A percentile compares a stretch with the other conserved stretches of the same genome.
phyloP scores from a whole-genome alignment of 1,139 yeast species.

The Wickerhamomyces sp. region DNA sequence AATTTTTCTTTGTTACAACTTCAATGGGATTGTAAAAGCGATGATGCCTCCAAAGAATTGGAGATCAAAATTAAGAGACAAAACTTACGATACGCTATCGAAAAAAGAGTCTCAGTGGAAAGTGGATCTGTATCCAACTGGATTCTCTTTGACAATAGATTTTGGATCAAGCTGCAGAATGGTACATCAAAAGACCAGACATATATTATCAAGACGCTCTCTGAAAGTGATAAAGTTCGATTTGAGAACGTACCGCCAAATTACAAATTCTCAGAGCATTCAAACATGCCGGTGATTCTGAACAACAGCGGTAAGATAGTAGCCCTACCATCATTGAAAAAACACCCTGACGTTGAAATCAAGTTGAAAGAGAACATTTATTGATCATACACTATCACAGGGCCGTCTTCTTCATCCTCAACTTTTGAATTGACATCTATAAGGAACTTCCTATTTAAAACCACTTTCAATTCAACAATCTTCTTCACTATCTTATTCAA shows the following conservation, averaged over 20 bases:
- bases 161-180: slow-evolving; percentile 17
- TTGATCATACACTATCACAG: slow-evolving; percentile 18
- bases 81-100: slow-evolving; percentile 9
- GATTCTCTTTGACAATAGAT: slow-evolving; percentile 20
- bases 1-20: slow-evolving; percentile 16
- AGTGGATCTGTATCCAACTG: slow-evolving; percentile 9
- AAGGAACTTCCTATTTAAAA: slow-evolving; percentile 12
- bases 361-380: slow-evolving; percentile 18
- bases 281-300: slow-evolving; percentile 16
- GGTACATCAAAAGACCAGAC: not conserved
- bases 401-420: slow-evolving; percentile 21
- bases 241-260: slow-evolving; percentile 14
- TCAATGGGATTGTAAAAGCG: slow-evolving; percentile 14
- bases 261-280: slow-evolving; percentile 11
- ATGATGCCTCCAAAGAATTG: slow-evolving; percentile 1
- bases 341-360: slow-evolving; percentile 10
- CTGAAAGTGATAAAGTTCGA: slow-evolving; percentile 11
- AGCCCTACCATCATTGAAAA: too few relatives aligned
- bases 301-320: too few relatives aligned
- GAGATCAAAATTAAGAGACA: slow-evolving; percentile 13
- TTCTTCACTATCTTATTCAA: slow-evolving; percentile 13
- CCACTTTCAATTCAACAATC: slow-evolving; percentile 11
- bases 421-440: slow-evolving; percentile 13
- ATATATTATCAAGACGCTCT: slow-evolving; percentile 13
- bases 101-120: slow-evolving; percentile 2